Conservation (phyloP, 2,329 filamentous ascomycete genomes). For the Pseudogymnoascus sp. region DNA sequence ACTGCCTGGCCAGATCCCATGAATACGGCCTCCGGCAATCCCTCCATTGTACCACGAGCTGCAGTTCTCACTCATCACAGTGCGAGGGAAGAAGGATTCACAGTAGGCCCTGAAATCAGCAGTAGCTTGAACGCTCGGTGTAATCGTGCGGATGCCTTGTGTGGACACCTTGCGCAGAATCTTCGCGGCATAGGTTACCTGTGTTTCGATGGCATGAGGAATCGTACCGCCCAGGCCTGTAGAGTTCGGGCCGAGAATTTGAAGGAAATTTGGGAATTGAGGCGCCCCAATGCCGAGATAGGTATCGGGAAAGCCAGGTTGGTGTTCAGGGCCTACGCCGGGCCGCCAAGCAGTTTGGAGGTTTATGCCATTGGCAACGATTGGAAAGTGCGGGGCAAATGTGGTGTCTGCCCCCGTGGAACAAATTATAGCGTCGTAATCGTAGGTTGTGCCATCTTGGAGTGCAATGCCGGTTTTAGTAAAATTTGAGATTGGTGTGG, state of each 20-base stretch:
- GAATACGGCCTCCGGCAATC: constrained; percentile 51
- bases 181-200: constrained; percentile 57
- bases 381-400: constrained; percentile 10
- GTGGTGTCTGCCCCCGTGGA: constrained; percentile 23
- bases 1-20: constrained; percentile 62
- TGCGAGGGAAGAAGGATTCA: constrained; percentile 47
- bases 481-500: constrained; percentile 29
- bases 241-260: constrained; percentile 12
- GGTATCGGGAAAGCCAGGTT: constrained; percentile 24
- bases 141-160: constrained; percentile 57
- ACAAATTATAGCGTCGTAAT: constrained; percentile 25
- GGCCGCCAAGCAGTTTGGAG: constrained; percentile 41
- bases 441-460: constrained; percentile 21
- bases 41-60: constrained; percentile 66
- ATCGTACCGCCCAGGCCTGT: constrained; percentile 56
- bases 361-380: constrained; percentile 8
- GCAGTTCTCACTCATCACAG: constrained; percentile 53
- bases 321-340: constrained; percentile 31
- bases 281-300: constrained; percentile 12
- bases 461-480: constrained; percentile 28
- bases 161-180: constrained; percentile 57
- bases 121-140: constrained; percentile 47
- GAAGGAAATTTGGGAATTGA: constrained; percentile 12
- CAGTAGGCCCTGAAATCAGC: constrained; percentile 57
- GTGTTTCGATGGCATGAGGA: constrained; percentile 57